Base-by-base conservation (phyloP, 1,284 basidiomycete species). In the Rhodotorula sp. region DNA sequence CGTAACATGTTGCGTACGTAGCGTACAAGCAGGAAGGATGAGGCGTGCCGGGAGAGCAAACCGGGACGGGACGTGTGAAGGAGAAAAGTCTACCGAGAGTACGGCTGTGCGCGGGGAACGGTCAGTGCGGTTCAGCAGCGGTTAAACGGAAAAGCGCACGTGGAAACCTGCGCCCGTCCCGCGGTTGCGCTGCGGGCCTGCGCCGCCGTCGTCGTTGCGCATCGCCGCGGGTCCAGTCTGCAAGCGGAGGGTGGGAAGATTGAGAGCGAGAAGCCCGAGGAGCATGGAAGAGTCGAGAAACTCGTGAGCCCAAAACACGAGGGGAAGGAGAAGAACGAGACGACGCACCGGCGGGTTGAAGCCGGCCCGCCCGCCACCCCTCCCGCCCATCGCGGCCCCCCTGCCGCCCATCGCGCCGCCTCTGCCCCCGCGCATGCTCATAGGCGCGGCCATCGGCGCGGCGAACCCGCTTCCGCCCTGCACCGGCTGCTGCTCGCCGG, bases 151-250 rank as follows among this genome's bases (percentile, higher is more conserved):
- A 36, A 32, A 21, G 41, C 72, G 53, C 7, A 74, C 74, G 68
- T 76, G 72, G 70, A 66, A 76, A 9, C 72, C 58, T 7, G 67
- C 56, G 36, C 70, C 72, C 15, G 44, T 21, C 6, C 72, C 74
- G 10, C 67, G 58, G 48, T 58, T 65, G 19, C 74, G 60, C 53
- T 71, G 66, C 29, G 74, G 72, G 19, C 74, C 74, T 0, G 72
- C 37, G n/a, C 73, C 73, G 17, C 67, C 72, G 10, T 60, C 71
- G 21, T 59, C 72, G 22, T 64, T 67, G 36, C 72, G 55, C 74
- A 74, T 74, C 32, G 72, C 27, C 17, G 74, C 69, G 41, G 72
- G 74, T 5, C 72, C 74, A n/a, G 66, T 67, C 72, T 70, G 50
- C n/a, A 17, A 29, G 37, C 19, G 6, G 19, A 19, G 25, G 39